A percentile compares a stretch with the other conserved stretches of the same genome.
Conservation (phyloP, 2,329 filamentous ascomycete genomes). For the Thielaviopsis ethacetica region DNA sequence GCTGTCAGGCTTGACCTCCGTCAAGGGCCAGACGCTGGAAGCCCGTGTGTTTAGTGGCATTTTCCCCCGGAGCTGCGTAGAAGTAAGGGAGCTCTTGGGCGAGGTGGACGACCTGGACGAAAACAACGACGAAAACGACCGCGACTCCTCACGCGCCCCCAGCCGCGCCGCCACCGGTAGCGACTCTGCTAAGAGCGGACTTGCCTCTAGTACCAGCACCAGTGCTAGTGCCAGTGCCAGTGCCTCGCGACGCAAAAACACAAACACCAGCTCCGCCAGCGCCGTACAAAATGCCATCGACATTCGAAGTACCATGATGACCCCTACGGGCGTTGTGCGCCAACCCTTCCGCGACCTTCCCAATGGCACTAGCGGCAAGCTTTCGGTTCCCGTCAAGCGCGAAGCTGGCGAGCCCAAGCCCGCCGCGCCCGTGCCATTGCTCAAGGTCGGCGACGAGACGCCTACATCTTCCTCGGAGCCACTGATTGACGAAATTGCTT, state of each 20-base stretch:
- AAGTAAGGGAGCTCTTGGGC: slow-evolving; percentile 81
- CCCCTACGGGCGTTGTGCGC: slow-evolving; percentile 10
- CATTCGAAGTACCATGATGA: slow-evolving; percentile 10
- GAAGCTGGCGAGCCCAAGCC: slow-evolving; percentile 59
- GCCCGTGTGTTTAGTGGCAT: slow-evolving; percentile 97
- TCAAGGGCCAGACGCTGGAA: slow-evolving; percentile 84
- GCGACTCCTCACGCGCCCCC: slow-evolving; percentile 13
- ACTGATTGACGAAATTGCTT: slow-evolving; percentile 92
- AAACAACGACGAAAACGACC: slow-evolving; percentile 23
- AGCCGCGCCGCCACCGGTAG: slow-evolving; percentile 13
- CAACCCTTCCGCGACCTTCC: slow-evolving; percentile 19
- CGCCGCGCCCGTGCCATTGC: slow-evolving; percentile 84
- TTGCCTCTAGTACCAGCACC: slow-evolving; percentile 20
- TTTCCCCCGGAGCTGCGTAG: slow-evolving; percentile 86
- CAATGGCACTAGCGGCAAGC: slow-evolving; percentile 24
- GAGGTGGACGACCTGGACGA: slow-evolving; percentile 44
- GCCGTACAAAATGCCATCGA: slow-evolving; percentile 4
- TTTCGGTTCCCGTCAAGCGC: slow-evolving; percentile 35
- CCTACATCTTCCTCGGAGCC: slow-evolving; percentile 80
- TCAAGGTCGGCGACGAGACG: slow-evolving; percentile 95
- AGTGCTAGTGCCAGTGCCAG: slow-evolving; percentile 13
- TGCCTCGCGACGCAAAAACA: slow-evolving; percentile 19
- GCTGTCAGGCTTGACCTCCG: slow-evolving; percentile 76
- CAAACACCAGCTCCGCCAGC: neutral
- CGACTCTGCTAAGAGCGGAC: slow-evolving; percentile 39